phyloP scores from a whole-genome alignment of 1,284 basidiomycete species.

The Bjerkandera adusta region DNA sequence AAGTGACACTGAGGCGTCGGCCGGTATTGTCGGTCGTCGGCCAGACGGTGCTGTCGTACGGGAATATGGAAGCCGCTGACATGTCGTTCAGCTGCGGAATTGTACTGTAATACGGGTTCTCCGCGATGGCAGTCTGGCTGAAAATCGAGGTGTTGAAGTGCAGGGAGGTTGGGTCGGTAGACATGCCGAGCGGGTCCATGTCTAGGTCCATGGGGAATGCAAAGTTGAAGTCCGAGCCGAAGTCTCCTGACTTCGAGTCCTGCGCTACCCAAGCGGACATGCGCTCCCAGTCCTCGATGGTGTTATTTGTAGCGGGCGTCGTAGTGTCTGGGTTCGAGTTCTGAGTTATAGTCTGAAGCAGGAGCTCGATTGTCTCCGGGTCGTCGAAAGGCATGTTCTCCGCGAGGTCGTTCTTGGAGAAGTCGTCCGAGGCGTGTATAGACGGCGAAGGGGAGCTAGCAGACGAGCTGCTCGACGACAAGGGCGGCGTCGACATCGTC shows the following conservation, averaged over 20 bases:
- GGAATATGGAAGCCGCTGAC: constrained; percentile 19
- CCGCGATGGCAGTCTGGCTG: constrained; percentile 17
- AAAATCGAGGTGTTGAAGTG: constrained; percentile 47
- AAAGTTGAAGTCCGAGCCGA: constrained; percentile 45
- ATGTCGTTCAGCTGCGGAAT: constrained; percentile 6
- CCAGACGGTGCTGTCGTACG: constrained; percentile 19
- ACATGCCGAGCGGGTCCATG: constrained; percentile 42
- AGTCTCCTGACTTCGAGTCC: constrained; percentile 39
- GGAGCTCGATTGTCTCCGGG: constrained; percentile 27
- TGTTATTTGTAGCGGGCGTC: constrained; percentile 18
- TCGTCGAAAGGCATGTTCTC: constrained; percentile 14
- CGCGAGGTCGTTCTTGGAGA: constrained; percentile 20
- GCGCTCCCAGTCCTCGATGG: constrained; percentile 47
- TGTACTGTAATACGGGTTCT: constrained; percentile 12
- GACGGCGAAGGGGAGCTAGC: constrained; percentile 27
- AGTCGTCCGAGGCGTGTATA: constrained; percentile 20
- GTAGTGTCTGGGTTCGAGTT: constrained; percentile 15
- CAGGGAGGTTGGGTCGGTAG: constrained; percentile 60
- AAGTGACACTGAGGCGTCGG: constrained; percentile 42
- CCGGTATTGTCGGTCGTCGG: constrained; percentile 18
- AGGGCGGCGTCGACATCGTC: constrained; percentile 28
- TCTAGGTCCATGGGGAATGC: constrained; percentile 50
- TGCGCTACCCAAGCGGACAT: constrained; percentile 42
- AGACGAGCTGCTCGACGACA: constrained; percentile 28
- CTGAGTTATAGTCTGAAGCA: constrained; percentile 30